Conservation (phyloP, 768 basidiomycete species). For the Panaeolus papilionaceus region DNA sequence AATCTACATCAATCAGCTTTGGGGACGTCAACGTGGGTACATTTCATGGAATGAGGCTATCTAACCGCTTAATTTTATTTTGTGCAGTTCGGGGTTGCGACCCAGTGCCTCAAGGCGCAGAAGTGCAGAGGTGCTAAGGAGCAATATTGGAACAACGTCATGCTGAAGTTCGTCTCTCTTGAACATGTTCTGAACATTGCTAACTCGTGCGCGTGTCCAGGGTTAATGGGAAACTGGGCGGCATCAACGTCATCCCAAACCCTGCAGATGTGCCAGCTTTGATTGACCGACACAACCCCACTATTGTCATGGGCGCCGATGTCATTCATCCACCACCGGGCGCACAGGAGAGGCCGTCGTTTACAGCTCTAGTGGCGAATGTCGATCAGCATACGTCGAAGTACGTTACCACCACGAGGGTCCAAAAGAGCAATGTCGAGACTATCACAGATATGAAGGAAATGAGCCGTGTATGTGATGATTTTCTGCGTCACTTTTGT, state of each 20-base stretch:
- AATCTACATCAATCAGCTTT: constrained; percentile 48
- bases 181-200: neutral
- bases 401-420: constrained; percentile 59
- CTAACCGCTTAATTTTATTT: neutral
- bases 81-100: constrained; percentile 73
- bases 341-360: constrained; percentile 73
- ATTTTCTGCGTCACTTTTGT: neutral
- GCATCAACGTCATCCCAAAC: constrained; percentile 79
- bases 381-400: constrained; percentile 75
- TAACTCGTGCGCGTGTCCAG: constrained; percentile 39
- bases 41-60: neutral
- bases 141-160: constrained; percentile 84
- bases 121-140: constrained; percentile 69
- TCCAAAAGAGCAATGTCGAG: constrained; percentile 68
- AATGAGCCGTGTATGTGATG: constrained; percentile 61
- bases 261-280: constrained; percentile 60
- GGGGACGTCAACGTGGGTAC: constrained; percentile 54
- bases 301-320: constrained; percentile 83
- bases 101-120: constrained; percentile 72
- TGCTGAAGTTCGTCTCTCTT: constrained; percentile 63
- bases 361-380: constrained; percentile 76
- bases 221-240: constrained; percentile 84
- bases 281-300: constrained; percentile 70
- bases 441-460: constrained; percentile 70
- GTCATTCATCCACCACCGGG: constrained; percentile 84